Evolutionary conservation across 768 basidiomycete genomes (phyloP), one percentile per base, ranked within the genome.

Genomic region (Boletellus sp.): DNA sequence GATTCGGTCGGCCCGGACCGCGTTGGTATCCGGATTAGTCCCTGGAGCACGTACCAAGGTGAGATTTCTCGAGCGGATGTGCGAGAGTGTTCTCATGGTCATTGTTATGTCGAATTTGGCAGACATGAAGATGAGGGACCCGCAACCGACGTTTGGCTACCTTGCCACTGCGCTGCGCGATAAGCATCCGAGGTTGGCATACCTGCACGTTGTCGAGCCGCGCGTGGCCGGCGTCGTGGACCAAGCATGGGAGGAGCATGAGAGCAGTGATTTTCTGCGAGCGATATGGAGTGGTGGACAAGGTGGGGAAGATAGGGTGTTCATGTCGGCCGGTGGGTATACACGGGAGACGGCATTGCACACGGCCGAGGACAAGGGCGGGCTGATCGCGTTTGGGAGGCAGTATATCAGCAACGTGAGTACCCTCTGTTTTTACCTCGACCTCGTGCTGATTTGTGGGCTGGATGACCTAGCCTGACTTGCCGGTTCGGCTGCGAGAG

Each of bases 251-350:
- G 11, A 26, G 24, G n/a, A n/a, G n/a, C n/a, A n/a, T n/a, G n/a
- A 26, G 37, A 62, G 55, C 1, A 62, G 64, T 33, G 60, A 66
- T 24, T 59, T 64, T 26, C 47, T 70, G 24, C 57, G 63, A 10
- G 49, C 54, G 0, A 55, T 67, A 16, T 70, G 67, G 68, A 46
- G 31, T 6, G 9, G 26, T n/a, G 42, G 49, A 9, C 5, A 32
- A 12, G 47, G 35, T n/a, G 47, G 38, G 6, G 51, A 42, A 10
- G 48, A 43, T 2, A 17, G 41, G 15, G 59, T 62, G 0, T 64
- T 72, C 36, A 72, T 80, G 38, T 65, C 63, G 16, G 71, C 73
- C 6, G 76, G 76, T 19, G 74, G 73, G 0, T 75, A 76, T 56
- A 68, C 67, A 1, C 63, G 73, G 6, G 69, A 75, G 34, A 58